phyloP scores from a whole-genome alignment of 306 rosid species.

The Lathyrus tuberosus region DNA sequence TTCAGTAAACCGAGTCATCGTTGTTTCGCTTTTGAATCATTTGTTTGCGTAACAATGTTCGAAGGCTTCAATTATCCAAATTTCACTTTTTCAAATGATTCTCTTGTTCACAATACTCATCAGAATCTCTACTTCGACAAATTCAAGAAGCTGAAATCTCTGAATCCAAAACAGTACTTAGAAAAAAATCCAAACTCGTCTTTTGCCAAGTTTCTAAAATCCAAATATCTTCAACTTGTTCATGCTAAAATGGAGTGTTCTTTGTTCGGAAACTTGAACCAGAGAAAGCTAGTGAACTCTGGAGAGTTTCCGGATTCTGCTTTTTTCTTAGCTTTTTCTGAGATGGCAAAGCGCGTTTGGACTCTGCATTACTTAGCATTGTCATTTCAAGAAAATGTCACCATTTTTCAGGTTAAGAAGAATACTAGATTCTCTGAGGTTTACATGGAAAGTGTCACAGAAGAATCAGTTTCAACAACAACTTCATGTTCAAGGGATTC shows the following conservation, averaged over 20 bases:
- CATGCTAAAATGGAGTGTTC: slow-evolving; percentile 98
- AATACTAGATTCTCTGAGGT: slow-evolving; percentile 83
- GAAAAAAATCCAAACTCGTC: slow-evolving; percentile 61
- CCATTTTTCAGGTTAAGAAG: slow-evolving; percentile 70
- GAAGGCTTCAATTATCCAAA: slow-evolving; percentile 69
- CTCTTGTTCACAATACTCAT: slow-evolving; percentile 33
- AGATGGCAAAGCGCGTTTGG: slow-evolving; percentile 85
- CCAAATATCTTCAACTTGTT: slow-evolving; percentile 71
- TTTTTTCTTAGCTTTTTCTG: slow-evolving; percentile 76
- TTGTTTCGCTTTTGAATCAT: slow-evolving; percentile 73
- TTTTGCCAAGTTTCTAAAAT: slow-evolving; percentile 56
- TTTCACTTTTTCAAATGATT: slow-evolving; percentile 45
- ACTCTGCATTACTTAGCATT: slow-evolving; percentile 68
- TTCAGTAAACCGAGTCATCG: slow-evolving; percentile 59
- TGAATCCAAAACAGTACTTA: slow-evolving; percentile 50
- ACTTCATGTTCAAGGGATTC: slow-evolving; percentile 45
- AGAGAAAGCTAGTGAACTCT: slow-evolving; percentile 68
- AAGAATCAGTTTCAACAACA: slow-evolving; percentile 41
- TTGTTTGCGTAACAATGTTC: slow-evolving; percentile 68
- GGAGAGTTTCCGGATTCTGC: slow-evolving; percentile 77
- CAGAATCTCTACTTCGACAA: slow-evolving; percentile 54
- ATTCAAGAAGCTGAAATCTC: slow-evolving; percentile 61
- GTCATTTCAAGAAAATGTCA: slow-evolving; percentile 61
- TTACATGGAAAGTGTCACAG: slow-evolving; percentile 78
- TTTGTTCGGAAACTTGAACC: slow-evolving; percentile 81